Base-by-base conservation (phyloP, 495 filamentous ascomycete genomes). In the Lepraria neglecta region DNA sequence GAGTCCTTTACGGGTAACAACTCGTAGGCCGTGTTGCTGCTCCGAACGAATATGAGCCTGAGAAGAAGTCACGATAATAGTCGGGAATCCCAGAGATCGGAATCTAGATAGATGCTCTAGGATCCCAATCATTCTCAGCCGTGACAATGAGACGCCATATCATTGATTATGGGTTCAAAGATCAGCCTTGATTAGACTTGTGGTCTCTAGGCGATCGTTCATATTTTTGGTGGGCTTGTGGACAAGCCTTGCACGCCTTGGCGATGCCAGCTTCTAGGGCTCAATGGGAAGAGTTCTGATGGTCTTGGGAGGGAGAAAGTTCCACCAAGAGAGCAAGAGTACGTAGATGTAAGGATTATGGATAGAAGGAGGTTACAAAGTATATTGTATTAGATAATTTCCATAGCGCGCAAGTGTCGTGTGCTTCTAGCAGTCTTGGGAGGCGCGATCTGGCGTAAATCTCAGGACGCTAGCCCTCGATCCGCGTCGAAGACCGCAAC, bases 371-470 rank as follows among this genome's bases (percentile, higher is more conserved):
- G 1, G 2, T 1, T 33, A 27, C 10, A 40, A 38, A 21, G 24
- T 21, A 33, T 15, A 47, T 58, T 19, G 17, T 24, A 35, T 45
- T 35, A 33, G 28, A 30, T 46, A 33, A 9, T 58, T 17, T 38
- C n/a, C 12, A 50, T 53, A 53, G 58, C 58, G 58, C 58, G 58
- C 58, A 21, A 60, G 38, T 60, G 47, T 60, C 58, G 58, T 60
- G 58, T 60, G 58, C 58, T 15, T 44, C 17, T 54, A 54, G 31
- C 5, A 31, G 28, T 19, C 14, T 30, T 52, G 48, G n/a, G 28
- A 50, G 48, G 48, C 48, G 48, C 27, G 48, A n/a, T 31, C n/a
- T 52, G 27, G 48, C 51, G 51, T 54, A 54, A 15, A 54, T 54
- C 1, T 54, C 28, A 54, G 51, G 31, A 54, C 51, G 51, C 51